Base-by-base conservation (phyloP, 805 yeast species). In the Myxozyma geophila region DNA sequence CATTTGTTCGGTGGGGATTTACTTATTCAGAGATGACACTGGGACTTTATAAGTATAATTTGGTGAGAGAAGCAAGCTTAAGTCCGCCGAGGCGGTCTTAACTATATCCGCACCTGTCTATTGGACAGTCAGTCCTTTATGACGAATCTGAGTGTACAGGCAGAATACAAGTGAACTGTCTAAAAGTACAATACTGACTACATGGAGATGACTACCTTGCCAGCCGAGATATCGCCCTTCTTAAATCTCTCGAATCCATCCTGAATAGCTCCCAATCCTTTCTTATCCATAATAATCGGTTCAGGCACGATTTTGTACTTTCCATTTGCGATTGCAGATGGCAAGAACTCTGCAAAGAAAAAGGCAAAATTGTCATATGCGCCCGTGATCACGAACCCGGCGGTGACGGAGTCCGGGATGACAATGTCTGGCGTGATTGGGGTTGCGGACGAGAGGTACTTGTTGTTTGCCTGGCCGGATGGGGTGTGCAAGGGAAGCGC, bases 211-310 rank as follows among this genome's bases (percentile, higher is more conserved):
- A 73, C 75, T 8, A 72, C 50, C 64, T 72, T 72, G 36, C 58
- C 62, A n/a, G 67, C 74, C 10, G 67, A 57, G n/a, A 70, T 71
- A 28, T 28, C 28, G 36, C 75, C 73, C 39, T 60, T 55, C 37
- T 67, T 66, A 55, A 56, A 62, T 47, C 60, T 23, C 40, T 54
- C 67, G 15, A 70, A 46, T 2, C 70, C 74, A 37, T 59, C 66
- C 47, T 67, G 66, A 36, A 72, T 58, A 36, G 55, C 52, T 41
- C 69, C 73, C 21, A 73, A 62, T 9, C 74, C 71, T n/a, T 62
- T 54, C n/a, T 39, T 12, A 36, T 65, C 69, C 23, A 69, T 60
- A 8, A 74, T 72, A 19, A 40, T 6, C 5, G 63, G 58, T 37
- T 46, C 47, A 1, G 67, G 66, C 10, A 58, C 57, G 28, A 62